A percentile compares a stretch with the other conserved stretches of the same genome.
Evolutionary conservation across 108 stramenopile species (phyloP).

Genomic region (Pseudonitzschia delicatissima): DNA sequence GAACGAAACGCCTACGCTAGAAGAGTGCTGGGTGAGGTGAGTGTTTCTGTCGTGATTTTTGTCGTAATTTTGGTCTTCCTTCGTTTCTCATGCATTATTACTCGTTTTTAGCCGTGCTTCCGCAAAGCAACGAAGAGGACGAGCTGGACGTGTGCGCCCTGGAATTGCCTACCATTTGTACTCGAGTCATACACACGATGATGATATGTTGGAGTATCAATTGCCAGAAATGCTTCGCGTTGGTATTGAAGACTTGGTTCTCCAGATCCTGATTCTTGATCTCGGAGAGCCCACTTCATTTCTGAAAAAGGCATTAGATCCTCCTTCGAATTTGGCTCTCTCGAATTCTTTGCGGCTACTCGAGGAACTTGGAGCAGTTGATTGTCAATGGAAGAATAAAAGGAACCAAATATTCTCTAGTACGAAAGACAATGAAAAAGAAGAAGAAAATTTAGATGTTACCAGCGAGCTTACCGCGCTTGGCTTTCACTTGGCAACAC

Average conservation of each 20-base stretch:
- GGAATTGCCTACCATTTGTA: constrained; percentile 81
- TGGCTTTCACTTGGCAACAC: constrained; percentile 83
- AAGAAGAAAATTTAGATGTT: constrained; percentile 26
- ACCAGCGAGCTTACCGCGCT: constrained; percentile 75
- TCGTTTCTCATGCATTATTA: neutral
- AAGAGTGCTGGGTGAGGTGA: constrained; percentile 72
- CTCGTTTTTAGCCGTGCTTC: constrained; percentile 56
- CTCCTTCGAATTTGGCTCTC: constrained; percentile 61
- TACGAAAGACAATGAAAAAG: neutral
- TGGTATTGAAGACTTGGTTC: constrained; percentile 85
- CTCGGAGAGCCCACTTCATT: constrained; percentile 68
- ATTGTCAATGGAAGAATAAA: constrained; percentile 35
- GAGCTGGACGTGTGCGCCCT: constrained; percentile 91
- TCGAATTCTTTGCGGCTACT: constrained; percentile 59
- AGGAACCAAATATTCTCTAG: neutral
- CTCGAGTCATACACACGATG: constrained; percentile 60
- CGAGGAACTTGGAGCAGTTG: constrained; percentile 63
- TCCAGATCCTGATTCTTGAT: constrained; percentile 79
- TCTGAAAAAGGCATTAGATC: constrained; percentile 64
- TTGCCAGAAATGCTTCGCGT: constrained; percentile 89
- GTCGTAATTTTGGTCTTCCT: neutral
- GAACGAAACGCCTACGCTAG: constrained; percentile 71
- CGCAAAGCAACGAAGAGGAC: constrained; percentile 86
- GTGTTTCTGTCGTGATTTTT: neutral
- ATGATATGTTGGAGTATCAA: constrained; percentile 56